Evolutionary conservation across 768 basidiomycete genomes (phyloP).

Genomic region (Arthromyces matolae): DNA sequence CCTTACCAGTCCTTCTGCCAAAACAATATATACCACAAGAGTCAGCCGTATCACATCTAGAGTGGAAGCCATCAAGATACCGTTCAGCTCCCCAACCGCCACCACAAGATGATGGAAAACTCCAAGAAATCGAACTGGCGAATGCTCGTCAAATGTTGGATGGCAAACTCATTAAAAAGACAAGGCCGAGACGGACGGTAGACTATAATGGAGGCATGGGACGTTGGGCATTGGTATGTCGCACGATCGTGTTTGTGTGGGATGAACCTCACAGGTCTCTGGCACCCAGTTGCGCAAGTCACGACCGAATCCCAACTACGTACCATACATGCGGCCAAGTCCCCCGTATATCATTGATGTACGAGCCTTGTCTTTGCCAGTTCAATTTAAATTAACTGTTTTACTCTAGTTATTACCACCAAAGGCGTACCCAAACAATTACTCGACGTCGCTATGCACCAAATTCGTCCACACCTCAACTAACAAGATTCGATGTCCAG

Average conservation of each 20-base stretch:
- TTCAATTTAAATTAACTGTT: slow-evolving; percentile 14
- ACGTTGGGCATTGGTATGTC: slow-evolving; percentile 76
- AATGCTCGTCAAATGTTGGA: slow-evolving; percentile 69
- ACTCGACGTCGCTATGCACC: slow-evolving; percentile 91
- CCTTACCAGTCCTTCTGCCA: slow-evolving; percentile 57
- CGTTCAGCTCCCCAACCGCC: slow-evolving; percentile 72
- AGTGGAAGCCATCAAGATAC: slow-evolving; percentile 77
- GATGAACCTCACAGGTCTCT: neutral
- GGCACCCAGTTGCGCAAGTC: slow-evolving; percentile 61
- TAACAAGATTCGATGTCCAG: slow-evolving; percentile 97
- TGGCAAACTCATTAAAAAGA: slow-evolving; percentile 85
- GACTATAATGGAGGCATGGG: slow-evolving; percentile 91
- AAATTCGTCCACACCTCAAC: slow-evolving; percentile 98
- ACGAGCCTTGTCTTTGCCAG: slow-evolving; percentile 26
- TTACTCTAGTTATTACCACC: slow-evolving; percentile 80
- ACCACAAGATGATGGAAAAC: slow-evolving; percentile 71
- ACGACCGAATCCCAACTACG: slow-evolving; percentile 74
- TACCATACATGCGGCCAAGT: slow-evolving; percentile 75
- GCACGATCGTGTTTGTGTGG: neutral
- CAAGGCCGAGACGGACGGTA: slow-evolving; percentile 87
- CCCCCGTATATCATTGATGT: slow-evolving; percentile 91
- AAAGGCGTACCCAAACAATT: slow-evolving; percentile 86
- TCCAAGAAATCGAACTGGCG: slow-evolving; percentile 77
- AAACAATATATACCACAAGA: slow-evolving; percentile 33
- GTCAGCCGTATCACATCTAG: slow-evolving; percentile 38